A percentile compares a stretch with the other conserved stretches of the same genome.
phyloP scores from a whole-genome alignment of 345 rosid species.

The Eucalyptus marginata region DNA sequence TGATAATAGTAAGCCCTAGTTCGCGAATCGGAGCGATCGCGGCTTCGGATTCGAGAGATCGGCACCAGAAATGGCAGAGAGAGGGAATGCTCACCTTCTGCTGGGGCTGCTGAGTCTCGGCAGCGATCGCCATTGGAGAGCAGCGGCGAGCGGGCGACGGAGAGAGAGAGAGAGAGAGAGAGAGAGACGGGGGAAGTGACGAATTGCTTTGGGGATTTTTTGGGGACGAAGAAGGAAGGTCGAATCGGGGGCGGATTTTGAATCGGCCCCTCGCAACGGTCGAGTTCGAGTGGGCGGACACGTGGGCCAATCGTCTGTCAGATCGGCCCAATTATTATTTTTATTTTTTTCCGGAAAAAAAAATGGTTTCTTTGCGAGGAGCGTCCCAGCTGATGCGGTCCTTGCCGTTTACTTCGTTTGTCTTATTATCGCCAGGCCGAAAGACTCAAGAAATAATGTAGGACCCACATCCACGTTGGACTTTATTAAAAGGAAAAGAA shows the following conservation, averaged over 20 bases:
- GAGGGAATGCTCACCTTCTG: conserved; percentile 33
- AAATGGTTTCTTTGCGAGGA: background rate
- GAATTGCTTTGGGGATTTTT: background rate
- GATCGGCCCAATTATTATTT: background rate
- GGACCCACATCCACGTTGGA: background rate
- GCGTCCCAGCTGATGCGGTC: conserved; percentile 3
- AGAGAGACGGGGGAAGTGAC: background rate
- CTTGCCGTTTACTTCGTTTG: background rate
- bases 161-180: background rate
- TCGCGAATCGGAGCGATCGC: background rate
- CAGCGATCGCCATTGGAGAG: conserved; percentile 49
- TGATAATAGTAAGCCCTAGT: no score
- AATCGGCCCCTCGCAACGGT: conserved; percentile 38
- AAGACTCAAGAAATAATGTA: background rate
- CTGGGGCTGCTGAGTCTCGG: conserved; percentile 40
- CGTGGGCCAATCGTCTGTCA: conserved; percentile 21
- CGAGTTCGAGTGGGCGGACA: conserved; percentile 24
- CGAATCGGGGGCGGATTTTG: background rate
- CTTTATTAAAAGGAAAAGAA: background rate
- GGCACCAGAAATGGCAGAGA: background rate
- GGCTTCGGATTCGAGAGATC: background rate
- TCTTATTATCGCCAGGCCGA: background rate
- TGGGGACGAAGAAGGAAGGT: background rate
- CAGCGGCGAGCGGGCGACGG: background rate
- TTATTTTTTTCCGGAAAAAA: background rate